Conservation (phyloP, 441 rosid species). For the Gossypium gossypioides region DNA sequence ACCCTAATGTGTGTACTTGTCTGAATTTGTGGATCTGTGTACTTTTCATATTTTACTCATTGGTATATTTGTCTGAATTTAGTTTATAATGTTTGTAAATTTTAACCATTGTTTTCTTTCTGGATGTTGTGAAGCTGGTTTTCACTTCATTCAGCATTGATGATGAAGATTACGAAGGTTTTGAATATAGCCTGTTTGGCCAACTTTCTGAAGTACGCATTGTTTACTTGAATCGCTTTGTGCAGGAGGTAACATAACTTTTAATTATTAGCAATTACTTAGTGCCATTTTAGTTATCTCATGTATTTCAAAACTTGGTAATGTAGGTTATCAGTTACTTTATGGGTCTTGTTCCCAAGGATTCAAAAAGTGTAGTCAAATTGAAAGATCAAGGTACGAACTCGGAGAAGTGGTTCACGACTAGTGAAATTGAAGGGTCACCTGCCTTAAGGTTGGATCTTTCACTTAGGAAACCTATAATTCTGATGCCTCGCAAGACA, state of each 20-base stretch:
- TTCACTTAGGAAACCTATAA: slow-evolving; percentile 85
- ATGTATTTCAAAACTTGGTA: slow-evolving; percentile 20
- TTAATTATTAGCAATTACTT: slow-evolving; percentile 14
- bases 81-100: background rate
- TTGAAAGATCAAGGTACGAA: slow-evolving; percentile 79
- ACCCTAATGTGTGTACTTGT: background rate
- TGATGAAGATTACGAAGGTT: slow-evolving; percentile 88
- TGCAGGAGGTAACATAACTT: slow-evolving; percentile 73
- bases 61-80: background rate
- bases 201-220: slow-evolving; percentile 96
- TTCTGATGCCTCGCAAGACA: slow-evolving; percentile 89
- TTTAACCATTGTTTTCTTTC: background rate
- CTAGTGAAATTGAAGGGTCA: slow-evolving; percentile 91
- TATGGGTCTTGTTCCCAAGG: slow-evolving; percentile 79
- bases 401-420: slow-evolving; percentile 82
- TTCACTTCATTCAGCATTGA: slow-evolving; percentile 77
- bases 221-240: slow-evolving; percentile 91
- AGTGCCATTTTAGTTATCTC: slow-evolving; percentile 22
- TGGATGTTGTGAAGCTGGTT: slow-evolving; percentile 46
- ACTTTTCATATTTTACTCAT: background rate
- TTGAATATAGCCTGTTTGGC: slow-evolving; percentile 78
- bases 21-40: background rate
- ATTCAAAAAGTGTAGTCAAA: slow-evolving; percentile 60
- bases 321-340: slow-evolving; percentile 77
- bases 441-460: slow-evolving; percentile 90